Evolutionary conservation across 352 stramenopile species (phyloP).

Genomic region (Phytophthora colocasiae): DNA sequence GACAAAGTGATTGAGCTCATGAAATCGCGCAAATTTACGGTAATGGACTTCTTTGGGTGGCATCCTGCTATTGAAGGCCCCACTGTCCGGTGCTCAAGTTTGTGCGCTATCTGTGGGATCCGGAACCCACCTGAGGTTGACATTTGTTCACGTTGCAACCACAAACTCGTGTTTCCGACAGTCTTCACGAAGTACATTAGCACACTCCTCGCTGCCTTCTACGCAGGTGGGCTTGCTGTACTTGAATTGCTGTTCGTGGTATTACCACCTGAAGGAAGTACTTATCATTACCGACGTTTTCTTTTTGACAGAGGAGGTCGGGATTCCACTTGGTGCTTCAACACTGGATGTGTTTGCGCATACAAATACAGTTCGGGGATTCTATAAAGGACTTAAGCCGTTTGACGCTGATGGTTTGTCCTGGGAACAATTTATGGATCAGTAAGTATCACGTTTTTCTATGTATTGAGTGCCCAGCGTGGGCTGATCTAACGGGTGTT

Average conservation of each 20-base stretch:
- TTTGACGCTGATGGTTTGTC: constrained; percentile 66
- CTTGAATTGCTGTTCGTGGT: background rate
- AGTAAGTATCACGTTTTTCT: constrained; percentile 45
- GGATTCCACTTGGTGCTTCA: constrained; percentile 70
- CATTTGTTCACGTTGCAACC: constrained; percentile 61
- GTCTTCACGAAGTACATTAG: constrained; percentile 85
- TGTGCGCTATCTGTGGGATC: constrained; percentile 77
- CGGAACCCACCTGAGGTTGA: constrained; percentile 74
- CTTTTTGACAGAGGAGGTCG: constrained; percentile 63
- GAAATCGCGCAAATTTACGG: constrained; percentile 68
- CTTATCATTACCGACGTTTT: constrained; percentile 3
- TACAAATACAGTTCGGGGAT: constrained; percentile 62
- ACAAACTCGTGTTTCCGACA: constrained; percentile 70
- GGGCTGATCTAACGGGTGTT: constrained; percentile 7
- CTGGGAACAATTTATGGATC: constrained; percentile 73
- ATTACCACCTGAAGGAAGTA: background rate
- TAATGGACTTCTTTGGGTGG: constrained; percentile 84
- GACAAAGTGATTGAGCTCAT: constrained; percentile 62
- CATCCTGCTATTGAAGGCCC: constrained; percentile 79
- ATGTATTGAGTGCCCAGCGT: no score
- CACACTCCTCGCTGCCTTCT: constrained; percentile 72
- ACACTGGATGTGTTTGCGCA: constrained; percentile 81
- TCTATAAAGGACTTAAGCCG: constrained; percentile 79
- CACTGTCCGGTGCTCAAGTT: constrained; percentile 72
- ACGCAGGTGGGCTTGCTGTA: constrained; percentile 54